Percentiles rank a stretch among this genome's conserved stretches.
These are phyloP conservation scores for Hemileccinum impolitum DNA, from an alignment of 768 basidiomycete species.

Conservation along the genomic window DNA sequence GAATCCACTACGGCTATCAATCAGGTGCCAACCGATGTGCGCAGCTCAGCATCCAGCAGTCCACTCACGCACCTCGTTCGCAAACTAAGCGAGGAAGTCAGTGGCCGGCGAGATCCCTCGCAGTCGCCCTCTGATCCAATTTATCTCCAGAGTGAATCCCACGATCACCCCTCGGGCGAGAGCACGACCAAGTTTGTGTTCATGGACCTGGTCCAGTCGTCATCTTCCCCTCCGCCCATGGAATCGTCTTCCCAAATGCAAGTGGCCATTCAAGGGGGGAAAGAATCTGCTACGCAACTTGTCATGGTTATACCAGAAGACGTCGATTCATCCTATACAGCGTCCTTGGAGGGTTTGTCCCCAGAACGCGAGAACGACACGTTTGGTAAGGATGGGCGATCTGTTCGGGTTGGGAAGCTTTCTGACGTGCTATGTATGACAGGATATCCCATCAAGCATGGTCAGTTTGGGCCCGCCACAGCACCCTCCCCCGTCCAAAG, in stretches of 20 bases:
- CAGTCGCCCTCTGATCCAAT: slow-evolving; percentile 12
- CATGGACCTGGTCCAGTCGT: slow-evolving; percentile 12
- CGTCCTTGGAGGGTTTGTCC: slow-evolving; percentile 17
- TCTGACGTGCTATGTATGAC: background rate
- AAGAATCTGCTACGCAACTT: background rate
- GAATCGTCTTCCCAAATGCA: slow-evolving; percentile 8
- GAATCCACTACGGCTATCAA: slow-evolving; percentile 4
- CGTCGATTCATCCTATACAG: slow-evolving; percentile 19
- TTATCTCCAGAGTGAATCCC: slow-evolving; percentile 7
- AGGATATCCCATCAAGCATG: slow-evolving; percentile 26
- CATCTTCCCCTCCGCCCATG: slow-evolving; percentile 8
- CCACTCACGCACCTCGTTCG: slow-evolving; percentile 39
- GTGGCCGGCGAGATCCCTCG: slow-evolving; percentile 20
- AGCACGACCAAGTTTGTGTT: slow-evolving; percentile 14
- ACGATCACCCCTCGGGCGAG: slow-evolving; percentile 12
- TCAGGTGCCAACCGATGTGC: slow-evolving; percentile 31
- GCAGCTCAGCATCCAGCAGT: slow-evolving; percentile 31
- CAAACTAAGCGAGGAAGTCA: slow-evolving; percentile 38
- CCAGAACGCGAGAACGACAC: slow-evolving; percentile 27
- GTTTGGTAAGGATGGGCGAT: slow-evolving; percentile 19
- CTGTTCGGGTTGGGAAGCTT: background rate
- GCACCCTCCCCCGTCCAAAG: slow-evolving; percentile 14
- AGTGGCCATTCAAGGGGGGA: slow-evolving; percentile 6
- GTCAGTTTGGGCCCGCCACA: slow-evolving; percentile 12
- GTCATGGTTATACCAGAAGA: slow-evolving; percentile 22